Percentiles rank a stretch among this genome's conserved stretches.
These are phyloP conservation scores for Penicillium lividum DNA, from an alignment of 495 filamentous ascomycete genomes.

Conservation along the genomic window DNA sequence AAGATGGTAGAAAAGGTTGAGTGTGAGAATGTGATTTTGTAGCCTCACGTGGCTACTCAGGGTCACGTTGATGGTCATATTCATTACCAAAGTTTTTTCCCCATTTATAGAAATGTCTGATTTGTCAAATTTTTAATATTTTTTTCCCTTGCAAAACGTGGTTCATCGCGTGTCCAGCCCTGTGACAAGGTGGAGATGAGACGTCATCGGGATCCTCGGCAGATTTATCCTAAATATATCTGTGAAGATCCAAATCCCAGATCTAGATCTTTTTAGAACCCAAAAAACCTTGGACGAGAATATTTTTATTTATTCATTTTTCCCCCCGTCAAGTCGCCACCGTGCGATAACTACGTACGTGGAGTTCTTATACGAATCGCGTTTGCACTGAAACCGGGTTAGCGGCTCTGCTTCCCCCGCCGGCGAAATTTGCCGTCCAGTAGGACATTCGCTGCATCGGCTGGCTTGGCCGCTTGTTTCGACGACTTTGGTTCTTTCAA, in stretches of 20 bases:
- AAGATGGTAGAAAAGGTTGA: slow-evolving; percentile 44
- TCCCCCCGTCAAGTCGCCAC: neutral
- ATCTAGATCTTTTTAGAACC: too few relatives aligned
- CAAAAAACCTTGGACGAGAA: neutral
- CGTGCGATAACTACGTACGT: slow-evolving; percentile 6
- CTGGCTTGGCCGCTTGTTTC: slow-evolving; percentile 5
- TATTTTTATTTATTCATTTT: neutral
- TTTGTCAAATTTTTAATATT: too few relatives aligned
- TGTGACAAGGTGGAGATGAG: too few relatives aligned
- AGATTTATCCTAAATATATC: too few relatives aligned
- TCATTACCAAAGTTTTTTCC: too few relatives aligned
- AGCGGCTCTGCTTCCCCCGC: slow-evolving; percentile 19
- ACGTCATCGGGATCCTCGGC: too few relatives aligned
- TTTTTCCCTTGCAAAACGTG: too few relatives aligned
- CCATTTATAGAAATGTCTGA: too few relatives aligned
- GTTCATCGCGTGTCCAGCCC: too few relatives aligned
- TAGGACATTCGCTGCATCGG: slow-evolving; percentile 8
- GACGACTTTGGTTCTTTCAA: neutral
- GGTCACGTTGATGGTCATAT: too few relatives aligned
- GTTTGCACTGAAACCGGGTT: slow-evolving; percentile 13
- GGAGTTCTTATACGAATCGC: neutral
- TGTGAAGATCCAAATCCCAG: too few relatives aligned
- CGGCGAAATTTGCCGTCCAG: slow-evolving; percentile 21
- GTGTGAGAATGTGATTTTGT: slow-evolving; percentile 34
- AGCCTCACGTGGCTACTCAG: neutral